Evolutionary conservation across 306 rosid species (phyloP).

Genomic region (Fragaria vesca): DNA sequence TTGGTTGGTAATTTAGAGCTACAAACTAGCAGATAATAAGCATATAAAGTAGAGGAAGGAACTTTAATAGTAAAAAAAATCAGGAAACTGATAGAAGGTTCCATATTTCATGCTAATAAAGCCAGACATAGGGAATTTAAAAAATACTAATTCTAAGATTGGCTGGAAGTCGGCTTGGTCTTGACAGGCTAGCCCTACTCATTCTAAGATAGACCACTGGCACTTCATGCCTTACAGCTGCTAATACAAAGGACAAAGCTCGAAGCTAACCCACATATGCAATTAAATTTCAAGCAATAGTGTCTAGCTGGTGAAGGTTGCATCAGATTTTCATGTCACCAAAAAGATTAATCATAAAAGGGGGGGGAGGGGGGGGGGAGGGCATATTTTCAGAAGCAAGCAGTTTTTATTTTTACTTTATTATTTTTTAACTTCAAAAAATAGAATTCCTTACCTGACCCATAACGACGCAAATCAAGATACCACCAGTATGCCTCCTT

Average conservation of each 20-base stretch:
- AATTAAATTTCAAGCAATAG: neutral
- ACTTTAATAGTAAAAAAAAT: too few relatives aligned
- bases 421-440: constrained; percentile 8
- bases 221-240: neutral
- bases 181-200: neutral
- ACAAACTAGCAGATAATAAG: neutral
- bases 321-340: neutral
- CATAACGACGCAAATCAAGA: constrained; percentile 97
- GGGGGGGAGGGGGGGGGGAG: neutral
- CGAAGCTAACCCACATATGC: neutral
- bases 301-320: neutral
- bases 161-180: neutral
- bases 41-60: neutral
- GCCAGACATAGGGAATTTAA: neutral
- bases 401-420: neutral
- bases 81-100: neutral
- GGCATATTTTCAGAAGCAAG: too few relatives aligned
- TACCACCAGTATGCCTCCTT: constrained; percentile 95
- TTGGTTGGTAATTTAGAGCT: neutral
- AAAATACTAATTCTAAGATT: too few relatives aligned
- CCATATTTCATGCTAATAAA: neutral
- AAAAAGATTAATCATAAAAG: neutral
- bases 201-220: neutral
- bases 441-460: constrained; percentile 65
- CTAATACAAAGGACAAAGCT: neutral